Percentiles rank a stretch among this genome's conserved stretches.
These are phyloP conservation scores for Paxillus rubicundulus DNA, from an alignment of 768 basidiomycete genomes.

Conservation along the genomic window DNA sequence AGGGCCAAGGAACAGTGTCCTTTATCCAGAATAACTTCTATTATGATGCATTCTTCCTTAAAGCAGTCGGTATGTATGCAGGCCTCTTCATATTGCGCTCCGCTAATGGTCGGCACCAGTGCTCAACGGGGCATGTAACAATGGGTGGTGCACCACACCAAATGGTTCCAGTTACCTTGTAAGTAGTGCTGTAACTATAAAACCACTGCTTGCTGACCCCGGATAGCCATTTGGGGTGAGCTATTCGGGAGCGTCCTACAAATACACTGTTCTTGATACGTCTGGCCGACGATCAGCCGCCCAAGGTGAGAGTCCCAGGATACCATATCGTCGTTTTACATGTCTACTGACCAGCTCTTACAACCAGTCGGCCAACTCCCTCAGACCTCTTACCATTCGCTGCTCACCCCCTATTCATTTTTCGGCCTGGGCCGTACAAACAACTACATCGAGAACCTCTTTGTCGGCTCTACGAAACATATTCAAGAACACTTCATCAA, in stretches of 20 bases:
- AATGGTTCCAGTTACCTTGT: slow-evolving; percentile 76
- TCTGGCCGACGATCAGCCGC: slow-evolving; percentile 85
- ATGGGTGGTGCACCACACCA: slow-evolving; percentile 67
- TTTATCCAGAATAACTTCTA: slow-evolving; percentile 98
- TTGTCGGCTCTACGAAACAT: slow-evolving; percentile 88
- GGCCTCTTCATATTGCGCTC: background rate
- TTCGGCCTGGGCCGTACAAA: slow-evolving; percentile 97
- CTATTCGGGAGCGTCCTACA: slow-evolving; percentile 93
- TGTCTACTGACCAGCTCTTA: slow-evolving; percentile 5
- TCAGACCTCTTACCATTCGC: slow-evolving; percentile 87
- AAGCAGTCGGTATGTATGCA: slow-evolving; percentile 74
- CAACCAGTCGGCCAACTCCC: slow-evolving; percentile 83
- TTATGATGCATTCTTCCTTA: slow-evolving; percentile 98
- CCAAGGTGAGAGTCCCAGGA: slow-evolving; percentile 53
- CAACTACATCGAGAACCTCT: slow-evolving; percentile 98
- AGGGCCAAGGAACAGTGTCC: slow-evolving; percentile 57
- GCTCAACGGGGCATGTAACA: slow-evolving; percentile 88
- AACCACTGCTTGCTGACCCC: slow-evolving; percentile 3
- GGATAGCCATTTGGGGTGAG: slow-evolving; percentile 87
- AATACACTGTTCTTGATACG: slow-evolving; percentile 95
- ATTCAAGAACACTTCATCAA: slow-evolving; percentile 73
- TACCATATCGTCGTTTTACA: background rate
- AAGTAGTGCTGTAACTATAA: slow-evolving; percentile 25
- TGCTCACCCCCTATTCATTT: slow-evolving; percentile 91
- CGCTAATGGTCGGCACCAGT: slow-evolving; percentile 44